Base-by-base conservation (phyloP, 2,329 filamentous ascomycete species). In the Neoscytalidium dimidiatum region DNA sequence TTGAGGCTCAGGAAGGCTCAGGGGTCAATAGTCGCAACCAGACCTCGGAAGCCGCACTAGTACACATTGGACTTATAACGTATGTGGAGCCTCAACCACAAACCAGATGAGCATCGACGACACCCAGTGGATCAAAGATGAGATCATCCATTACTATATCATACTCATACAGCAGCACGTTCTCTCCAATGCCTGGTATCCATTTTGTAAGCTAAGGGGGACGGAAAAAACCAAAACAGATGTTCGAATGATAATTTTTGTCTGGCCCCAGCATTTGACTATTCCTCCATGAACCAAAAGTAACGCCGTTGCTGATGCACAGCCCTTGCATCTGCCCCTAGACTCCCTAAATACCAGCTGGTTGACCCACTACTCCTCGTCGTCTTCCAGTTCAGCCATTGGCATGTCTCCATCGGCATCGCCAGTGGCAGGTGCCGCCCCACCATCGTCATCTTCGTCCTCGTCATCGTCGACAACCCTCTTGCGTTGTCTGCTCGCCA, bases 391-490 rank as follows among this genome's bases (percentile, higher is more conserved):
- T 23, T 21, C 44, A 13, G 29, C 63, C 66, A 65, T 65, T 19
- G 33, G 33, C n/a, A 60, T 67, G 28, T 61, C 53, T 21, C 33
- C 62, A 49, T 66, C 66, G 3, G 14, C 58, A 23, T 63, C 57
- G 23, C 44, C 64, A n/a, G 60, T 61, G 31, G 64, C 46, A 23
- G 35, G 44, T 23, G 60, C 28, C 7, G 51, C 31, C 9, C 17
- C 28, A 3, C 52, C 63, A 29, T 56, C 64, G 17, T 64, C 66
- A 3, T 67, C 66, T 17, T 67, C 66, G 4, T 67, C 66, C 5
- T 67, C 66, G 43, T 67, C 66, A 13, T 67, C 66, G 28, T 67
- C 64, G 11, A 67, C 58, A 17, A 67, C 57, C 3, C 66, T 56
- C 43, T 67, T 67, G 28, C 66, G 64, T 9, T 66, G 62, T 46